Percentiles rank a stretch among this genome's conserved stretches.
These are phyloP conservation scores for Acephala macrosclerotiorum DNA, from an alignment of 2,329 filamentous ascomycete species.

Conservation along the genomic window DNA sequence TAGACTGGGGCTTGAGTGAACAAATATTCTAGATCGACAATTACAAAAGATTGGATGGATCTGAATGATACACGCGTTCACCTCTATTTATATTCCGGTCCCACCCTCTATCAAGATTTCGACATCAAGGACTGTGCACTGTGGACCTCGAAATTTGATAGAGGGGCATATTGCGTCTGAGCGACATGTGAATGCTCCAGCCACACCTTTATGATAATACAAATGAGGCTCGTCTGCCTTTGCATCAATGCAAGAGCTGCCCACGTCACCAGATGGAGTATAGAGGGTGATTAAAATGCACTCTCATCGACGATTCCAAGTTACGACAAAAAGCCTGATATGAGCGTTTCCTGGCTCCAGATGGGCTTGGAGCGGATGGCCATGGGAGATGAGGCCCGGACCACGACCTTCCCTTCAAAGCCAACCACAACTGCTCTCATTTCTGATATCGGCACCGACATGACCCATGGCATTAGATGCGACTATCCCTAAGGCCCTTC, in stretches of 20 bases:
- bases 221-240: neutral
- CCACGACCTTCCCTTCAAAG: neutral
- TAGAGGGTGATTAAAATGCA: neutral
- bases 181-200: neutral
- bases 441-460: neutral
- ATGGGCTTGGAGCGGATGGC: neutral
- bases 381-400: neutral
- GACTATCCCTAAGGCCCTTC: neutral
- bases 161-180: neutral
- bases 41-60: slow-evolving; percentile 16
- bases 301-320: neutral
- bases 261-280: neutral
- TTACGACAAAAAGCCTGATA: neutral
- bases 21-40: slow-evolving; percentile 2
- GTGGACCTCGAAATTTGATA: slow-evolving; percentile 7
- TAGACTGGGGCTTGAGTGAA: slow-evolving; percentile 9
- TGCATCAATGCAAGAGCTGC: slow-evolving; percentile 8
- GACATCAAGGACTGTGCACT: slow-evolving; percentile 4
- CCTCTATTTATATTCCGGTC: slow-evolving; percentile 21
- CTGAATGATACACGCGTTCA: slow-evolving; percentile 16
- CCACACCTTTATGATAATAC: neutral
- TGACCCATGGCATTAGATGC: neutral
- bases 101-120: slow-evolving; percentile 11
- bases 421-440: neutral
- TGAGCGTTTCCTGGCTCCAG: neutral